phyloP scores from a whole-genome alignment of 371 early-diverging fungal species.

The Actinomortierella ambigua region DNA sequence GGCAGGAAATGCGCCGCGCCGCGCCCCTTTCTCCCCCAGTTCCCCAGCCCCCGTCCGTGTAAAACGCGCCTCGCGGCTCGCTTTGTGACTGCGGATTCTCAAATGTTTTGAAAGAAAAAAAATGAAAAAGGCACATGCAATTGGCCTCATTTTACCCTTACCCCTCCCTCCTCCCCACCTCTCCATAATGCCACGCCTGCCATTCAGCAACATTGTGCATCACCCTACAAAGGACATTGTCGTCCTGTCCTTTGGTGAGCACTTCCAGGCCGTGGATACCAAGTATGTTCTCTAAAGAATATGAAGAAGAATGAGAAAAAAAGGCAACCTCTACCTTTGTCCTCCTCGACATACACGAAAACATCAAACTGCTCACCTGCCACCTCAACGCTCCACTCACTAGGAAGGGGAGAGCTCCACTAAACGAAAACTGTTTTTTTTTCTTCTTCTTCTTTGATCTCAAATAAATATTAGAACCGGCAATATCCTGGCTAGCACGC shows the following conservation, averaged over 20 bases:
- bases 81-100: too few relatives aligned
- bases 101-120: slow-evolving; percentile 2
- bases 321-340: neutral
- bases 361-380: slow-evolving; percentile 3
- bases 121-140: slow-evolving; percentile 28
- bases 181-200: slow-evolving; percentile 49
- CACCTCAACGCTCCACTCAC: slow-evolving; percentile 11
- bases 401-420: too few relatives aligned
- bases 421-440: slow-evolving; percentile 1
- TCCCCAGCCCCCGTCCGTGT: too few relatives aligned
- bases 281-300: slow-evolving; percentile 43
- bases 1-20: too few relatives aligned
- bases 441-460: neutral
- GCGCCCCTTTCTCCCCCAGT: too few relatives aligned
- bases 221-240: slow-evolving; percentile 58
- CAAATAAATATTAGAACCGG: slow-evolving; percentile 53
- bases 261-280: slow-evolving; percentile 62
- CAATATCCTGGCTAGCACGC: slow-evolving; percentile 42
- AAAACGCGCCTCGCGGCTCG: too few relatives aligned
- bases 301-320: neutral
- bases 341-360: neutral
- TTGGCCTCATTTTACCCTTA: slow-evolving; percentile 10
- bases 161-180: slow-evolving; percentile 1
- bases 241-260: slow-evolving; percentile 62
- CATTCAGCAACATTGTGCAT: slow-evolving; percentile 57